phyloP scores from a whole-genome alignment of 75 land plant species.

The Sequoia sempervirens region DNA sequence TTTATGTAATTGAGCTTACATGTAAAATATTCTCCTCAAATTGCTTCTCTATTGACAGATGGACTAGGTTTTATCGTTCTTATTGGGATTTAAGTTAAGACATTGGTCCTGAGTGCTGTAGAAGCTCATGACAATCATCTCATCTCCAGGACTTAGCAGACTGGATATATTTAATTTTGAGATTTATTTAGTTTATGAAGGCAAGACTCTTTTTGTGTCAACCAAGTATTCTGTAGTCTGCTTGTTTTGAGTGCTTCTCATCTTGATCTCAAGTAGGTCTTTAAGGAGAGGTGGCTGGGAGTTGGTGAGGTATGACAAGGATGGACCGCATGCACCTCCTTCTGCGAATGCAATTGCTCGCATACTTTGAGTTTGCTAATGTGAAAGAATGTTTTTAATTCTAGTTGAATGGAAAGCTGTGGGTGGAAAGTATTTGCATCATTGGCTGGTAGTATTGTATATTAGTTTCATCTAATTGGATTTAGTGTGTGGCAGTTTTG shows the following conservation, averaged over 20 bases:
- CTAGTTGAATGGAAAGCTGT: background rate
- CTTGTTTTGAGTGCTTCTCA: background rate
- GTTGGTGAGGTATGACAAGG: background rate
- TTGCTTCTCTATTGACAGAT: background rate
- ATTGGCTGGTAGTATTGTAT: background rate
- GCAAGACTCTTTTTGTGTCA: background rate
- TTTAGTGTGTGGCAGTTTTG: background rate
- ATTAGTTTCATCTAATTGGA: background rate
- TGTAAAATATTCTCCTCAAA: background rate
- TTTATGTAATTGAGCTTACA: background rate
- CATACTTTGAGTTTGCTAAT: background rate
- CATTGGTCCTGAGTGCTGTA: background rate
- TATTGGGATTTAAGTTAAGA: background rate
- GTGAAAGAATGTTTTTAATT: background rate
- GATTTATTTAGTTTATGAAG: background rate
- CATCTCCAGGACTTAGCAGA: background rate
- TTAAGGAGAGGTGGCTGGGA: background rate
- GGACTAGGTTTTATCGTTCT: background rate
- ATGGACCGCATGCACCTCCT: background rate
- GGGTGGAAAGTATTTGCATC: background rate
- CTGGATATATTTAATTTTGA: background rate
- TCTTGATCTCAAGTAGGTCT: background rate
- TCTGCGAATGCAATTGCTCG: background rate
- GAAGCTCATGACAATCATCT: background rate
- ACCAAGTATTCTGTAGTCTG: background rate